Base-by-base conservation (phyloP, 2,329 filamentous ascomycete genomes). In the Epichloe sylvatica region DNA sequence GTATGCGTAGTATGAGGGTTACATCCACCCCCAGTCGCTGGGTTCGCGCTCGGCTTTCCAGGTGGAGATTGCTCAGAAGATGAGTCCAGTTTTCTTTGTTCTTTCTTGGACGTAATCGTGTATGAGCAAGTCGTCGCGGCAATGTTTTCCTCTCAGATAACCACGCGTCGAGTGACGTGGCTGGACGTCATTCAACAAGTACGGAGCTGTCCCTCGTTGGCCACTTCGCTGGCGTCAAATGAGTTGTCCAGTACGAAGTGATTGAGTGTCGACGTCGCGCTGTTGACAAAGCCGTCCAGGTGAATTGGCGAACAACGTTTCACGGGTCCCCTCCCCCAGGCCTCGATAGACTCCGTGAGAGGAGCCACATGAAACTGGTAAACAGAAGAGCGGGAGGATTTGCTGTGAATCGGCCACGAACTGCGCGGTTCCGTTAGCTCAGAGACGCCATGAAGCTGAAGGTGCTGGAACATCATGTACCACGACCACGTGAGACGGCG, bases 401-500 rank as follows among this genome's bases (percentile, higher is more conserved):
- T 4, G 45, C 21, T 9, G n/a, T 39, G 23, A 15, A 37, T 17
- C 37, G 44, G 19, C 30, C 12, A 46, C 5, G 33, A 45, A 5
- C 33, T 41, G 21, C 38, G 42, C 47, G 17, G 44, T 33, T 37
- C 33, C 38, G 25, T 34, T 13, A 12, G 46, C 39, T n/a, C 19
- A 34, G 50, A 38, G 43, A 41, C 35, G 25, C 38, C 36, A 25
- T 50, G 49, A 46, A 51, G 51, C 48, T 52, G 40, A 45, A 51
- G 51, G 43, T 50, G 51, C 46, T 49, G 51, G 50, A 49, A 25
- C 39, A 46, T 46, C 37, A 36, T 34, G 48, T 48, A 53, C 51
- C 57, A 58, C 57, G 55, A 53, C 51, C 57, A 58, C 57, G 55
- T 59, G 57, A 58, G 55, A 48, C 45, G 45, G 47, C 47, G 57